Conservation (phyloP, 495 filamentous ascomycete genomes). For the Podospora conica region DNA sequence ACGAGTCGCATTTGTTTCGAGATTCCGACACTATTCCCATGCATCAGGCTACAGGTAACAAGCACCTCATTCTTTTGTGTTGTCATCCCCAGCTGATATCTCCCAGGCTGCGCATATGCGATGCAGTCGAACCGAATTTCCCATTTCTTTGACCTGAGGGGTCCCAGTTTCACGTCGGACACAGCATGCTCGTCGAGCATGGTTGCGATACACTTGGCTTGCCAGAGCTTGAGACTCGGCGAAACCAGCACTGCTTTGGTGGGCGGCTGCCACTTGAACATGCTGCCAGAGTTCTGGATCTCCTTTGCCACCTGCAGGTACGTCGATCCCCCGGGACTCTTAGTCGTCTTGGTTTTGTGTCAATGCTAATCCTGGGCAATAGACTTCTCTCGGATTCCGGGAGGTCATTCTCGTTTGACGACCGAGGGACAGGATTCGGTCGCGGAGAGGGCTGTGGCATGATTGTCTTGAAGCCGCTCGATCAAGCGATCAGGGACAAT, state of each 20-base stretch:
- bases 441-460: constrained; percentile 58
- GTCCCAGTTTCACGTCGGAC: constrained; percentile 67
- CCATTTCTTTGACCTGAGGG: constrained; percentile 52
- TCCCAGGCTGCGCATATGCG: constrained; percentile 33
- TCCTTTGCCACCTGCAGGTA: constrained; percentile 38
- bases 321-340: background rate
- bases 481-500: constrained; percentile 50
- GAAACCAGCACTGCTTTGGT: constrained; percentile 47
- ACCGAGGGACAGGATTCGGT: constrained; percentile 56
- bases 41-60: constrained; percentile 42
- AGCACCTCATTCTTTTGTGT: background rate
- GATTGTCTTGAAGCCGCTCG: constrained; percentile 54
- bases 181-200: constrained; percentile 81
- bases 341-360: background rate
- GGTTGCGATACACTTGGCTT: constrained; percentile 63
- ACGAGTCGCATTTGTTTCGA: constrained; percentile 70
- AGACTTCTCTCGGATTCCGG: constrained; percentile 62
- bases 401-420: constrained; percentile 56
- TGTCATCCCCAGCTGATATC: constrained; percentile 24
- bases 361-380: background rate
- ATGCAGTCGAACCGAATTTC: constrained; percentile 60
- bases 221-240: constrained; percentile 64
- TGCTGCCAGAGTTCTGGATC: constrained; percentile 52
- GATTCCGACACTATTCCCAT: constrained; percentile 60
- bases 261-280: constrained; percentile 52